phyloP scores from a whole-genome alignment of 148 eudicot genomes.

The Arbutus unedo region DNA sequence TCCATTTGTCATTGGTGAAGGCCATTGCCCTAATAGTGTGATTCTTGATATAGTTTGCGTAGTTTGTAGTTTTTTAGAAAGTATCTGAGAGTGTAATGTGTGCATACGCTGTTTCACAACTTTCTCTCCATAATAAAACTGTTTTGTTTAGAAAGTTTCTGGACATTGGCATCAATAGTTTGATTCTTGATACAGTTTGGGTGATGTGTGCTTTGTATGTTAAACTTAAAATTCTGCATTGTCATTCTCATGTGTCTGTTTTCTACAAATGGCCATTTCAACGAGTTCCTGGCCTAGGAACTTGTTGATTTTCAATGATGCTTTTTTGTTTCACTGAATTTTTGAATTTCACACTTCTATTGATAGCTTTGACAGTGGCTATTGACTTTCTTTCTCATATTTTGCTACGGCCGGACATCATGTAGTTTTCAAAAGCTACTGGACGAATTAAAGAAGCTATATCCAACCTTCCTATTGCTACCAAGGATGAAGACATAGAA shows the following conservation, averaged over 20 bases:
- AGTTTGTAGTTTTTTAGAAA: too few species aligned
- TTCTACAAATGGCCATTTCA: background rate
- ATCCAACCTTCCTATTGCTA: constrained; percentile 70
- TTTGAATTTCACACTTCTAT: background rate
- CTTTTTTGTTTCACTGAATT: background rate
- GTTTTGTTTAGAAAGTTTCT: background rate
- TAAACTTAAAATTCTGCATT: background rate
- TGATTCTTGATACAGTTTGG: background rate
- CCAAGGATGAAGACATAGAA: constrained; percentile 70
- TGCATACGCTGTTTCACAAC: background rate
- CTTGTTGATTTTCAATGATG: background rate
- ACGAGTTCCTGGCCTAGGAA: background rate
- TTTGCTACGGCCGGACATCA: constrained; percentile 1
- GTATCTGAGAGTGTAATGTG: too few species aligned
- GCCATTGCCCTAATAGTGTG: too few species aligned
- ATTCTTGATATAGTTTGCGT: too few species aligned
- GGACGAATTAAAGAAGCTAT: constrained; percentile 72
- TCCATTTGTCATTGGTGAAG: too few species aligned
- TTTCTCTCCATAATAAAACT: background rate
- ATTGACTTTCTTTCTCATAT: background rate
- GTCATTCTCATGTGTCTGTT: background rate
- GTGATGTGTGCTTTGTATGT: background rate
- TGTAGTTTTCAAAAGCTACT: constrained; percentile 84
- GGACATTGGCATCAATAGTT: background rate
- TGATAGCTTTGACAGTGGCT: background rate